Percentiles rank a stretch among this genome's conserved stretches.
phyloP scores from a whole-genome alignment of 768 basidiomycete genomes.

The Hebeloma cylindrosporum region DNA sequence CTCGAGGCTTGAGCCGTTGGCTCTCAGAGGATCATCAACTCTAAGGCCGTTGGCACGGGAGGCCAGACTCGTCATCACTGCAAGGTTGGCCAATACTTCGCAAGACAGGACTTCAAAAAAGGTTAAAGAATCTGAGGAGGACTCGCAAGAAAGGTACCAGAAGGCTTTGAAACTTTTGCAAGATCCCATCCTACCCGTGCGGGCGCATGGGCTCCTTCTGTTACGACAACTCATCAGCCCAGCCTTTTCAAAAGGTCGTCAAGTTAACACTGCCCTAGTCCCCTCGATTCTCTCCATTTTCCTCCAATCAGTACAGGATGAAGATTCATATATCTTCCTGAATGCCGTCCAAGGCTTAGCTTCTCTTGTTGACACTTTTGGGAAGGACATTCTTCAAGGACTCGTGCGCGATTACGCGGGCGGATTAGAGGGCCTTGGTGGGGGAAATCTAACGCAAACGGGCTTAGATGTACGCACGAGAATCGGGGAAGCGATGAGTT shows the following conservation, averaged over 20 bases:
- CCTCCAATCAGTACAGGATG: slow-evolving; percentile 79
- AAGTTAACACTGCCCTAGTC: slow-evolving; percentile 42
- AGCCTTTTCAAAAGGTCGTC: slow-evolving; percentile 18
- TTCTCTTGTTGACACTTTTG: slow-evolving; percentile 79
- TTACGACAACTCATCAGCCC: slow-evolving; percentile 73
- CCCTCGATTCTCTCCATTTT: slow-evolving; percentile 89
- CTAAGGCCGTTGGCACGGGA: slow-evolving; percentile 68
- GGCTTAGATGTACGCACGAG: slow-evolving; percentile 76
- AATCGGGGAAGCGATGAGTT: slow-evolving; percentile 82
- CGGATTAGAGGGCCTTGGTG: slow-evolving; percentile 50
- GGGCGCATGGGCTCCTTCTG: slow-evolving; percentile 86
- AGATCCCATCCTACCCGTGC: slow-evolving; percentile 90
- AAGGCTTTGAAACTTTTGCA: slow-evolving; percentile 85
- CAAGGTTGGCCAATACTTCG: slow-evolving; percentile 67
- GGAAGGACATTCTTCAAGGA: slow-evolving; percentile 65
- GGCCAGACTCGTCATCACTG: slow-evolving; percentile 81
- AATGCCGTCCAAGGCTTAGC: slow-evolving; percentile 90
- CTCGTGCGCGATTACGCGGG: slow-evolving; percentile 68
- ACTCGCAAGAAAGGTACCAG: slow-evolving; percentile 71
- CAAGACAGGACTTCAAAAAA: slow-evolving; percentile 18
- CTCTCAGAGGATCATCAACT: slow-evolving; percentile 44
- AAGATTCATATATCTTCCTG: slow-evolving; percentile 94
- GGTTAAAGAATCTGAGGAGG: slow-evolving; percentile 34
- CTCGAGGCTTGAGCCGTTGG: slow-evolving; percentile 56
- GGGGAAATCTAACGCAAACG: slow-evolving; percentile 45